Conservation (phyloP, 352 stramenopile species). For the Phytopythium helicoides region DNA sequence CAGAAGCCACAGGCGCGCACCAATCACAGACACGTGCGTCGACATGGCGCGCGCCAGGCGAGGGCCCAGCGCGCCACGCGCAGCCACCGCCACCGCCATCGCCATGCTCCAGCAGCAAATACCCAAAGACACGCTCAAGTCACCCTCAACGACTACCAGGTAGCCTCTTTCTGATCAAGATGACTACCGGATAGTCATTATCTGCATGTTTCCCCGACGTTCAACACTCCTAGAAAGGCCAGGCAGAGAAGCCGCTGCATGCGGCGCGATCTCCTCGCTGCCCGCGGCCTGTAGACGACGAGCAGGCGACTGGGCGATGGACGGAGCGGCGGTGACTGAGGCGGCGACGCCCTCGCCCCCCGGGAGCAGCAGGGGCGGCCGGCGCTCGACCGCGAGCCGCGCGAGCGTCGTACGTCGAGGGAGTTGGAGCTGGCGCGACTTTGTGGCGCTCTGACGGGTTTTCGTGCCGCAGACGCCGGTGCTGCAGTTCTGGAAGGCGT, state of each 20-base stretch:
- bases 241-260: no score
- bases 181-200: constrained; percentile 6
- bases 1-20: constrained; percentile 15
- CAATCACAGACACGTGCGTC: constrained; percentile 57
- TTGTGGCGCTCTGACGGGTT: background rate
- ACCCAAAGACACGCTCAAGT: constrained; percentile 5
- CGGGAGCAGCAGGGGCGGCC: constrained; percentile 14
- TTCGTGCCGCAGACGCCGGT: constrained; percentile 34
- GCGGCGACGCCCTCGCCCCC: constrained; percentile 6
- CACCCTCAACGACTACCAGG: background rate
- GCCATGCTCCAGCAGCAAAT: background rate
- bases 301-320: background rate
- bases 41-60: constrained; percentile 20
- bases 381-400: constrained; percentile 13
- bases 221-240: no score
- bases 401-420: constrained; percentile 14
- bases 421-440: no score
- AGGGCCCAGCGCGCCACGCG: constrained; percentile 12
- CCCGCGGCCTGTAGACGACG: no score
- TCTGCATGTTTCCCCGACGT: no score
- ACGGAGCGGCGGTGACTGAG: background rate
- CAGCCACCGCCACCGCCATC: constrained; percentile 7
- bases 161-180: background rate
- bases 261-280: no score
- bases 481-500: constrained; percentile 84